These are phyloP conservation scores for Tricholoma furcatifolium DNA, from an alignment of 768 basidiomycete genomes.

Conservation along the genomic window DNA sequence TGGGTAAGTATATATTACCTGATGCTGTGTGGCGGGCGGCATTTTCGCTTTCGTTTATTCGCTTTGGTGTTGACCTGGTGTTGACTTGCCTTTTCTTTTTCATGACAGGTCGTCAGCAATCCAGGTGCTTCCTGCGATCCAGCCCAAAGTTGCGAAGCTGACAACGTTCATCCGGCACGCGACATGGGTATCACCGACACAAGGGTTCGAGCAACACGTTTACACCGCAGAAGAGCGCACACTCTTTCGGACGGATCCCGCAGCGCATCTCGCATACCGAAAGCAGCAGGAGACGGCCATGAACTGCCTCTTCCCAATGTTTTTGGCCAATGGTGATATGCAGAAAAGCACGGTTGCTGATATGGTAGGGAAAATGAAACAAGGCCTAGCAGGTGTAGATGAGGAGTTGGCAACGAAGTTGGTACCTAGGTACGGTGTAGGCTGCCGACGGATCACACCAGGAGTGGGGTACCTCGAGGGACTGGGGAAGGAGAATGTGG, in stretches of 20 bases:
- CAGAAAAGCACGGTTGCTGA: slow-evolving; percentile 27
- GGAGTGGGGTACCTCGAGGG: slow-evolving; percentile 34
- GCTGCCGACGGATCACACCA: slow-evolving; percentile 34
- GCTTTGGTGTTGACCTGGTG: neutral
- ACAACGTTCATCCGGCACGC: slow-evolving; percentile 32
- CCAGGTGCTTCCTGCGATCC: slow-evolving; percentile 33
- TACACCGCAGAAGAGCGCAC: slow-evolving; percentile 40
- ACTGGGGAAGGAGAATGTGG: slow-evolving; percentile 28
- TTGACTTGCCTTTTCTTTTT: neutral
- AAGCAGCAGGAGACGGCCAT: slow-evolving; percentile 37
- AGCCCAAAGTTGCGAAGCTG: slow-evolving; percentile 32
- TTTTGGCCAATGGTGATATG: slow-evolving; percentile 29
- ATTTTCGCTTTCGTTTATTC: too few species aligned
- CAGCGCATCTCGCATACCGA: slow-evolving; percentile 40
- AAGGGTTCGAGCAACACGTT: slow-evolving; percentile 27
- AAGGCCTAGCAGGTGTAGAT: slow-evolving; percentile 37
- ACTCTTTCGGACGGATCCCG: slow-evolving; percentile 34
- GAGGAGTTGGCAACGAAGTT: slow-evolving; percentile 41
- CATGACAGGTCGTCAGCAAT: slow-evolving; percentile 29
- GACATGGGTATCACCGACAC: slow-evolving; percentile 30
- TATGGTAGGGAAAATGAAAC: slow-evolving; percentile 37
- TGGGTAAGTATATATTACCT: slow-evolving; percentile 20
- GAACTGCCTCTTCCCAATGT: slow-evolving; percentile 32
- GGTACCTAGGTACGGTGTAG: slow-evolving; percentile 33
- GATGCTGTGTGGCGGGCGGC: neutral